Evolutionary conservation across 2,329 filamentous ascomycete genomes (phyloP).

Genomic region (Didymella lethalis): DNA sequence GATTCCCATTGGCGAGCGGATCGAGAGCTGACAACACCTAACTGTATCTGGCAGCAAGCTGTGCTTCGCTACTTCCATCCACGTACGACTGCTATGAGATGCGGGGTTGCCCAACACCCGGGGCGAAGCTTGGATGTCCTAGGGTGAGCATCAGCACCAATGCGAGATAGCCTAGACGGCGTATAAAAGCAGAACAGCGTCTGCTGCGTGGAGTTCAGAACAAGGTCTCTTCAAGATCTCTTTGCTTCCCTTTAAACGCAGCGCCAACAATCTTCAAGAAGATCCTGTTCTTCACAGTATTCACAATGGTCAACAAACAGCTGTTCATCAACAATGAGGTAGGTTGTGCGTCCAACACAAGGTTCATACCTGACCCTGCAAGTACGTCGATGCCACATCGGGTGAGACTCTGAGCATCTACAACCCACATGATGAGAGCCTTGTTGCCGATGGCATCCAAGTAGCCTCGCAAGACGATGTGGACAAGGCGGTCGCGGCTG

Average conservation of each 20-base stretch:
- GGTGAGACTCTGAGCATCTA: conserved; percentile 33
- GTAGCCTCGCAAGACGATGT: conserved; percentile 35
- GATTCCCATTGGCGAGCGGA: not conserved
- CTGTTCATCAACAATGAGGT: conserved; percentile 45
- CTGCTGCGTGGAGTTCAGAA: not conserved
- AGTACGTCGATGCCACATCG: conserved; percentile 38
- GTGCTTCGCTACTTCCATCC: not conserved
- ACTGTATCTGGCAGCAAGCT: not conserved
- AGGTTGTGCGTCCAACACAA: not conserved
- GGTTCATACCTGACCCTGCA: not conserved
- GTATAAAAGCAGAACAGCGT: conserved; percentile 5
- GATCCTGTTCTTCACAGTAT: not conserved
- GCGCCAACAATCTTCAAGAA: not conserved
- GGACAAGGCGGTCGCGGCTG: conserved; percentile 38
- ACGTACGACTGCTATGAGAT: not conserved
- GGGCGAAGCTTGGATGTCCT: not conserved
- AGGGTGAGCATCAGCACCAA: not conserved
- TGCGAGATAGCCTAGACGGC: not conserved
- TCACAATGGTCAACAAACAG: conserved; percentile 26
- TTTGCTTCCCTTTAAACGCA: not conserved
- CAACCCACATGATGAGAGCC: conserved; percentile 36
- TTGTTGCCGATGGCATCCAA: conserved; percentile 34
- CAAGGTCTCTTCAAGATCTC: not conserved
- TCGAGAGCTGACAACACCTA: conserved; percentile 1
- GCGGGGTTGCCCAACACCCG: conserved; percentile 5